phyloP scores from a whole-genome alignment of 2,329 filamentous ascomycete genomes.

The Aspergillus transmontanensis region DNA sequence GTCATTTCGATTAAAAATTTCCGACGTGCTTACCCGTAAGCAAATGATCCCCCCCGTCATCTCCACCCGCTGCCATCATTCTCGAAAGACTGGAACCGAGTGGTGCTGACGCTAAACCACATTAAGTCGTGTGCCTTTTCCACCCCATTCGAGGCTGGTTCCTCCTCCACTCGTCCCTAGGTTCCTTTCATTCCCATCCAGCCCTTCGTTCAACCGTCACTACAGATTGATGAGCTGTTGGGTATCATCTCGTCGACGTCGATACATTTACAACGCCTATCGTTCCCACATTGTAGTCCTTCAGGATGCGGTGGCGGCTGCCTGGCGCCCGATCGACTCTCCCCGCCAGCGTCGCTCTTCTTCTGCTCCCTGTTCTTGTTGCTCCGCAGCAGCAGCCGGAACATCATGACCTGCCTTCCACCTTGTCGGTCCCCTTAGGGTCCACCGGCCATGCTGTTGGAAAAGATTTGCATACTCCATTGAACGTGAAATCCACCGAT shows the following conservation, averaged over 20 bases:
- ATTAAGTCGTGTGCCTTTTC: background rate
- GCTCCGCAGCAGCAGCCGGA: constrained; percentile 65
- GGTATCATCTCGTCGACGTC: constrained; percentile 5
- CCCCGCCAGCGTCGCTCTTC: constrained; percentile 59
- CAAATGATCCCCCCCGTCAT: background rate
- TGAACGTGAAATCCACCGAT: constrained; percentile 56
- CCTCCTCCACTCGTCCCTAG: background rate
- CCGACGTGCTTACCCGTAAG: constrained; percentile 2
- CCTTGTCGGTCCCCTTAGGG: constrained; percentile 31
- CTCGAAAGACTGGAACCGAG: background rate
- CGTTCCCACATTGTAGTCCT: constrained; percentile 37
- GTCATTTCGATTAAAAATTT: background rate
- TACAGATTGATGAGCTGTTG: constrained; percentile 13
- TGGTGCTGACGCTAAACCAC: background rate
- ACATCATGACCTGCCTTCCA: constrained; percentile 30
- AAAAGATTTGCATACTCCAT: constrained; percentile 24
- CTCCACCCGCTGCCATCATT: background rate
- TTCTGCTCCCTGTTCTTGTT: constrained; percentile 62
- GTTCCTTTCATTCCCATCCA: background rate
- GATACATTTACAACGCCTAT: constrained; percentile 2
- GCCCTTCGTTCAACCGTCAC: background rate
- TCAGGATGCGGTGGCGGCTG: constrained; percentile 66
- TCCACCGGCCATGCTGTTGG: constrained; percentile 25
- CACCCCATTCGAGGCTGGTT: background rate
- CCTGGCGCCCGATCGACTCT: constrained; percentile 59